Evolutionary conservation across 306 rosid species (phyloP).

Genomic region (Crataegus laevigata): DNA sequence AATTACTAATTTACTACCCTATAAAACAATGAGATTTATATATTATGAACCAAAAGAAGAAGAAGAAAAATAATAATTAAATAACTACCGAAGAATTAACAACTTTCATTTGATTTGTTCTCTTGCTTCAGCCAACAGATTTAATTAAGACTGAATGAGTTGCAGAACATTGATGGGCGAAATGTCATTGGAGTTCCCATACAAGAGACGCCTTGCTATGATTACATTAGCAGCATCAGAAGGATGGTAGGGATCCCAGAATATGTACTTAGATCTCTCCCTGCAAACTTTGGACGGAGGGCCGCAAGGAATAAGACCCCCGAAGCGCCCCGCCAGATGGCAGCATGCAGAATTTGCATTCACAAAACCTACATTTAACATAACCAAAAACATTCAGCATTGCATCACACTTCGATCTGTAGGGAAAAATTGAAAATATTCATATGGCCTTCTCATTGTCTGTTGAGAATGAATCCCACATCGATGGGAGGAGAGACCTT

Average conservation of each 20-base stretch:
- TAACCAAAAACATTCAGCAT: not conserved
- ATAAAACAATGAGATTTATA: no score
- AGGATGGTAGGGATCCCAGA: constrained; percentile 72
- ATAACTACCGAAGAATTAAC: no score
- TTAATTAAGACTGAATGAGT: constrained; percentile 18
- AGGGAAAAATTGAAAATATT: no score
- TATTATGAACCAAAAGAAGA: no score
- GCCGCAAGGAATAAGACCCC: constrained; percentile 56
- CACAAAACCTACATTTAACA: constrained; percentile 43
- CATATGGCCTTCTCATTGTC: not conserved
- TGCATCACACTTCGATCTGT: no score
- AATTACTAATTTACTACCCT: no score
- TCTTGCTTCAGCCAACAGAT: no score
- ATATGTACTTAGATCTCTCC: constrained; percentile 53
- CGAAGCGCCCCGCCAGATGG: constrained; percentile 43
- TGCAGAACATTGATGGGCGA: constrained; percentile 47
- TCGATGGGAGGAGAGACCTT: no score
- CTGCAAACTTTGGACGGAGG: constrained; percentile 42
- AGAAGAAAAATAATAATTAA: no score
- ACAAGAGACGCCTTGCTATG: constrained; percentile 38
- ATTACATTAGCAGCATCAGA: constrained; percentile 50
- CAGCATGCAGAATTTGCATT: constrained; percentile 53
- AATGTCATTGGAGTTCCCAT: constrained; percentile 36
- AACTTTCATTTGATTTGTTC: no score
- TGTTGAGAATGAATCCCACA: no score